Evolutionary conservation across 176 grass and related monocot genomes (phyloP).

Genomic region (Musa itinerans): DNA sequence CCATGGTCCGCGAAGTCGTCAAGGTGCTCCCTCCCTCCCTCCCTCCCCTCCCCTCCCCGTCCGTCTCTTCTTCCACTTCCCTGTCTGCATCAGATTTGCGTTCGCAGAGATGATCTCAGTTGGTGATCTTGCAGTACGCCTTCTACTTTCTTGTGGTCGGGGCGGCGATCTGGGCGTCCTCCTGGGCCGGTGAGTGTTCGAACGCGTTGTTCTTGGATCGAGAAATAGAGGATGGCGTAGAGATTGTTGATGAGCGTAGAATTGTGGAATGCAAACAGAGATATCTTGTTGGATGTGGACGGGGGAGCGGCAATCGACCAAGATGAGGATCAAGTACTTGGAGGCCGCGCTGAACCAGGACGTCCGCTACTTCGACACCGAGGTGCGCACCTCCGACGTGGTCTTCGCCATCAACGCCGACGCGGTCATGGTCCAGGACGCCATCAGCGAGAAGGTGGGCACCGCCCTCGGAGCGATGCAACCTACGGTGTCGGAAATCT

Average conservation of each 20-base stretch:
- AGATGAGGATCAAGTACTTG: constrained; percentile 67
- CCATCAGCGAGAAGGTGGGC: constrained; percentile 86
- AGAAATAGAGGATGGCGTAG: not conserved
- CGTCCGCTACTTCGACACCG: constrained; percentile 92
- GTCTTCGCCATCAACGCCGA: constrained; percentile 86
- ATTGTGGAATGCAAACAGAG: constrained; percentile 33
- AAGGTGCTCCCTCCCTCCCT: constrained; percentile 28
- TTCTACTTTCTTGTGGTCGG: constrained; percentile 93
- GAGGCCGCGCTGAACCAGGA: constrained; percentile 84
- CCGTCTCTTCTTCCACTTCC: not conserved
- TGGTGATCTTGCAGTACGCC: constrained; percentile 49
- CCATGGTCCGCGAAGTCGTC: constrained; percentile 81
- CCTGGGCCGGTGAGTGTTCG: constrained; percentile 54
- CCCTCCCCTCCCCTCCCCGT: not conserved
- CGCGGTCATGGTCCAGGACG: constrained; percentile 89
- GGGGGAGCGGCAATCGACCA: constrained; percentile 74
- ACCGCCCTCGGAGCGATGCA: not conserved
- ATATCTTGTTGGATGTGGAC: constrained; percentile 99
- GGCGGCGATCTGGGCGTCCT: constrained; percentile 80
- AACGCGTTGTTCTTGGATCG: not conserved
- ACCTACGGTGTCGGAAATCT: not conserved
- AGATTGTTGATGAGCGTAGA: not conserved
- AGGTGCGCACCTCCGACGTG: constrained; percentile 78
- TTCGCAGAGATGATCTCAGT: not conserved
- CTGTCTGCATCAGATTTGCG: not conserved